Base-by-base conservation (phyloP, 2,329 filamentous ascomycete species). In the Talaromyces sp. region DNA sequence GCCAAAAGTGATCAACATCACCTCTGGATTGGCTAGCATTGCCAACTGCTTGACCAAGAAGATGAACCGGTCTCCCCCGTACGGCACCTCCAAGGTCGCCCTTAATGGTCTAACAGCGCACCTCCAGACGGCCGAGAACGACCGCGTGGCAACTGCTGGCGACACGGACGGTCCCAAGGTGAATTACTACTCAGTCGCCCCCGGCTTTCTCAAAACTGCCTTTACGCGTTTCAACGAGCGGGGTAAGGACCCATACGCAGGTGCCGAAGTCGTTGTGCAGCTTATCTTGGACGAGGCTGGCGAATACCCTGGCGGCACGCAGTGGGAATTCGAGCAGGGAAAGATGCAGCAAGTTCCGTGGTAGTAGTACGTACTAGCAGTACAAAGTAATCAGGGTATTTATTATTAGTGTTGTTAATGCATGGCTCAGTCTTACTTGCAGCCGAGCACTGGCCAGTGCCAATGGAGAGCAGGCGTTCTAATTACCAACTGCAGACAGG, bases 61-160 rank as follows among this genome's bases (percentile, higher is more conserved):
- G 35, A 66, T 70, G 41, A 52, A 58, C 14, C 1, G 51, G 61
- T 3, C 46, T 6, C n/a, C 70, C 71, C 1, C 68, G 0, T 80
- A 79, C 63, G 70, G 69, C 53, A 62, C 74, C 32, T 69, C 67
- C 61, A 77, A 77, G 63, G 63, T 69, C 48, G 66, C 68, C 35
- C 63, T 79, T 56, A 76, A 77, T 64, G 76, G 75, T 63, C 65
- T 77, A 14, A 73, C 72, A 3, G 66, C 73, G 61, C 11, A 68
- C 14, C 41, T 46, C 17, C 54, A 56, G 54, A 27, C 26, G 4
- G 54, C 54, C 7, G 32, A 56, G 35, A 56, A 56, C 26, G 54
- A 56, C 24, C 54, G 54, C n/a, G 21, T 43, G 6, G 26, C 32
- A 9, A n/a, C 17, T 8, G 12, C 9, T 2, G 35, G 26, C 5